These are phyloP conservation scores for Chlorociboria aeruginascens DNA, from an alignment of 495 filamentous ascomycete genomes.

Conservation along the genomic window DNA sequence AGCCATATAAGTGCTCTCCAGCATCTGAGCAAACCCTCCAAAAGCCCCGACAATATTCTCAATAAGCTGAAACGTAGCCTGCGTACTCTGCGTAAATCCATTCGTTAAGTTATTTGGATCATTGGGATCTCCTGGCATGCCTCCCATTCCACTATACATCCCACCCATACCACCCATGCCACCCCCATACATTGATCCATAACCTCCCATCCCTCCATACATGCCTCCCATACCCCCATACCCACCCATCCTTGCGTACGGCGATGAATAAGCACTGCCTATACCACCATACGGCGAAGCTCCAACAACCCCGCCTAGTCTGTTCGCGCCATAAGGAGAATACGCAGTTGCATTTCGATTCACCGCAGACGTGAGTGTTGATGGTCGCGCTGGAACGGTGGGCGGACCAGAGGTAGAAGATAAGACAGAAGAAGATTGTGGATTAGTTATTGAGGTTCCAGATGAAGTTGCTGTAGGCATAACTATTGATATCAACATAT, in stretches of 20 bases:
- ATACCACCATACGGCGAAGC: slow-evolving; percentile 50
- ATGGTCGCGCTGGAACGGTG: slow-evolving; percentile 68
- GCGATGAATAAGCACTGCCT: slow-evolving; percentile 32
- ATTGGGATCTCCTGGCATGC: slow-evolving; percentile 60
- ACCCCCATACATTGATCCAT: slow-evolving; percentile 24
- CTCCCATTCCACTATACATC: slow-evolving; percentile 42
- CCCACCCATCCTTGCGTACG: slow-evolving; percentile 36
- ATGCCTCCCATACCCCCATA: slow-evolving; percentile 31
- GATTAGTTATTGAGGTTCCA: slow-evolving; percentile 8
- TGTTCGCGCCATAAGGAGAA: slow-evolving; percentile 57
- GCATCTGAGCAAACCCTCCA: slow-evolving; percentile 97
- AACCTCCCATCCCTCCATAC: slow-evolving; percentile 47
- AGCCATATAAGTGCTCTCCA: slow-evolving; percentile 99
- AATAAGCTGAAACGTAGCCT: slow-evolving; percentile 97
- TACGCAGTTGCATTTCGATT: slow-evolving; percentile 77
- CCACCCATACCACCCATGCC: slow-evolving; percentile 49
- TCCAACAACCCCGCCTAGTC: slow-evolving; percentile 34
- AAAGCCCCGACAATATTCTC: slow-evolving; percentile 98
- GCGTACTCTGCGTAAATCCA: slow-evolving; percentile 80
- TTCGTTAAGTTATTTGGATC: slow-evolving; percentile 88
- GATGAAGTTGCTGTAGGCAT: slow-evolving; percentile 6
- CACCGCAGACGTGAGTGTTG: slow-evolving; percentile 61
- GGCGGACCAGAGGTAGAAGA: slow-evolving; percentile 30
- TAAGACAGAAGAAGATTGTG: slow-evolving; percentile 28
- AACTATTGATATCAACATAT: slow-evolving; percentile 5